Evolutionary conservation across 495 filamentous ascomycete genomes (phyloP).

Genomic region (Hyaloscypha hepaticicola): DNA sequence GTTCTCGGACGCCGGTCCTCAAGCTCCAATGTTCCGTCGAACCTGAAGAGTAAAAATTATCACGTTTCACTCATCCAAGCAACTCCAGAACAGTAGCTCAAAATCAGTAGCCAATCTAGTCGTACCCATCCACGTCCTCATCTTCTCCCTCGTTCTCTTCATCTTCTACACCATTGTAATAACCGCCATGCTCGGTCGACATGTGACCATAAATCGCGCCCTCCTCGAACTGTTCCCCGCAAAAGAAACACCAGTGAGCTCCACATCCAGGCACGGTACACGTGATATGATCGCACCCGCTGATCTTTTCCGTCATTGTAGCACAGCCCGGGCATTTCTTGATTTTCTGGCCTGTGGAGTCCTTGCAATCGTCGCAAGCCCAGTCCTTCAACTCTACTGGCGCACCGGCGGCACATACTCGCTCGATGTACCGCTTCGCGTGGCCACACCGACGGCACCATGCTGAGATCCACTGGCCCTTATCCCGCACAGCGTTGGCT

Average conservation of each 20-base stretch:
- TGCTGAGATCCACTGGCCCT: conserved; percentile 41
- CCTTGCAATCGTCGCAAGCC: conserved; percentile 34
- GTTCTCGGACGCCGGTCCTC: too few relatives aligned
- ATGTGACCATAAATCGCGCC: conserved; percentile 37
- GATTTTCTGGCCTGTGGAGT: conserved; percentile 6
- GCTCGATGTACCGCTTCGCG: conserved; percentile 37
- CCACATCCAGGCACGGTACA: conserved; percentile 34
- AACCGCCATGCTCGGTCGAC: conserved; percentile 31
- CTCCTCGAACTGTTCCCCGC: conserved; percentile 26
- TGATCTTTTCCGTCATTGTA: conserved; percentile 33
- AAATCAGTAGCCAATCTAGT: too few relatives aligned
- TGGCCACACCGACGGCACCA: conserved; percentile 40
- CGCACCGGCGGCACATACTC: conserved; percentile 37
- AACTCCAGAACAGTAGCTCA: too few relatives aligned
- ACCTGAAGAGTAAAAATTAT: too few relatives aligned
- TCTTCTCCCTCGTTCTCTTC: neutral
- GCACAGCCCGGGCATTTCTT: conserved; percentile 39
- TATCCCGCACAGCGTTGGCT: conserved; percentile 33
- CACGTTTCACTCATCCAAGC: too few relatives aligned
- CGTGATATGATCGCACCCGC: conserved; percentile 40
- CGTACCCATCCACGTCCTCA: neutral
- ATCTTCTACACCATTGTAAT: conserved; percentile 4
- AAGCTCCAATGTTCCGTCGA: too few relatives aligned
- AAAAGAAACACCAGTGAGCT: conserved; percentile 39
- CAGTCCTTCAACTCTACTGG: conserved; percentile 34